phyloP scores from a whole-genome alignment of 257 asterid species.

The Solanum pimpinellifolium region DNA sequence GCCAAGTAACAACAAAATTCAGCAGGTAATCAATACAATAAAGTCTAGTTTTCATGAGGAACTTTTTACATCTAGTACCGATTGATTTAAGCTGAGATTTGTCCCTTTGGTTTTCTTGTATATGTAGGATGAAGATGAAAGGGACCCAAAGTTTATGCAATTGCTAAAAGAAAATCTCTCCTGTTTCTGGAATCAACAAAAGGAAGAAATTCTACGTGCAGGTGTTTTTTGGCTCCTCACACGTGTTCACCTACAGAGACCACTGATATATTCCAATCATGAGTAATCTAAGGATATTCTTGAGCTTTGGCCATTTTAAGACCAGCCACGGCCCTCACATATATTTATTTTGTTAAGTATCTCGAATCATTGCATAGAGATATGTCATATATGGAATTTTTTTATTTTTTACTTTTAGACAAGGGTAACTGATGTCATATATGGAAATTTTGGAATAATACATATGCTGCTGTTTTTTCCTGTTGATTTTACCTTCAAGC shows the following conservation, averaged over 20 bases:
- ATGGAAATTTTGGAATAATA: background rate
- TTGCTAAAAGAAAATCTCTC: constrained; percentile 8
- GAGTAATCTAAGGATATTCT: background rate
- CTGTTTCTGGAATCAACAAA: constrained; percentile 19
- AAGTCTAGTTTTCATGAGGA: background rate
- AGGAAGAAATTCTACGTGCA: constrained; percentile 8
- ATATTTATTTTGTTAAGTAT: background rate
- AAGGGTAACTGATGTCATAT: background rate
- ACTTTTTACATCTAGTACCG: background rate
- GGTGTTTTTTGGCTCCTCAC: background rate
- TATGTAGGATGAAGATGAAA: background rate
- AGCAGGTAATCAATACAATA: background rate
- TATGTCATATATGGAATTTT: background rate
- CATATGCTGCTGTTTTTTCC: background rate
- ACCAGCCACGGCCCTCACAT: background rate
- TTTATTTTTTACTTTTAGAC: too few relatives aligned
- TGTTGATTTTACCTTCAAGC: background rate
- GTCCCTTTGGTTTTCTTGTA: background rate
- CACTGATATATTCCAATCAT: background rate
- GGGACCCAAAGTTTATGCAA: background rate
- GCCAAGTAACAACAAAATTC: background rate
- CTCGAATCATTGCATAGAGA: background rate
- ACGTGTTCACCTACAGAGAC: background rate
- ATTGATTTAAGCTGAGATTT: background rate
- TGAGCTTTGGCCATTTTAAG: background rate